Evolutionary conservation across 306 rosid species (phyloP).

Genomic region (Rosa persica): DNA sequence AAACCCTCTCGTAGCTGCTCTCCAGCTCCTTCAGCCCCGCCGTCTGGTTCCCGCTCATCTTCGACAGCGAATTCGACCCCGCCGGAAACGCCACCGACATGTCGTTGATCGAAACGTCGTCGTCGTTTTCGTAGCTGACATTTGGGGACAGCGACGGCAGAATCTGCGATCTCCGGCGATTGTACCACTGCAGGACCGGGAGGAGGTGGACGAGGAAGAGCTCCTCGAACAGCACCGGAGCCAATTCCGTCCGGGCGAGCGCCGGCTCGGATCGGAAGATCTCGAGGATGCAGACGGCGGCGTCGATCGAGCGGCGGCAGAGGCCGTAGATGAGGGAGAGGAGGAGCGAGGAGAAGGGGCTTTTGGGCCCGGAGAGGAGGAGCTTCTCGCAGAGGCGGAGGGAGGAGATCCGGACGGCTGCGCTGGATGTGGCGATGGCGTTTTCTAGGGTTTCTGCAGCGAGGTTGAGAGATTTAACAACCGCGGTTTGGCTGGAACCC

Average conservation of each 20-base stretch:
- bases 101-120: constrained; percentile 41
- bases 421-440: constrained; percentile 43
- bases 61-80: constrained; percentile 54
- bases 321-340: constrained; percentile 57
- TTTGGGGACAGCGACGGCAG: constrained; percentile 25
- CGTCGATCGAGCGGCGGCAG: constrained; percentile 35
- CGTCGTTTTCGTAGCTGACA: constrained; percentile 16
- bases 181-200: constrained; percentile 55
- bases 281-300: constrained; percentile 52
- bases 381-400: constrained; percentile 63
- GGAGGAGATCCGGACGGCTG: constrained; percentile 47
- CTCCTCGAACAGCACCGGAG: constrained; percentile 62
- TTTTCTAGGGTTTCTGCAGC: constrained; percentile 58
- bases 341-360: constrained; percentile 56
- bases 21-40: constrained; percentile 64
- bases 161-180: constrained; percentile 52
- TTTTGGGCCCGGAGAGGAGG: constrained; percentile 49
- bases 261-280: constrained; percentile 51
- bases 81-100: constrained; percentile 42
- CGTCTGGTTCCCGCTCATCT: constrained; percentile 64
- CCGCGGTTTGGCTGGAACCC: constrained; percentile 26
- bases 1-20: constrained; percentile 52
- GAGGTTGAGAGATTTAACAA: constrained; percentile 50
- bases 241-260: constrained; percentile 63
- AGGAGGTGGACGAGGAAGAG: constrained; percentile 69